phyloP scores from a whole-genome alignment of 495 filamentous ascomycete species.

The Talaromyces wortmannii region DNA sequence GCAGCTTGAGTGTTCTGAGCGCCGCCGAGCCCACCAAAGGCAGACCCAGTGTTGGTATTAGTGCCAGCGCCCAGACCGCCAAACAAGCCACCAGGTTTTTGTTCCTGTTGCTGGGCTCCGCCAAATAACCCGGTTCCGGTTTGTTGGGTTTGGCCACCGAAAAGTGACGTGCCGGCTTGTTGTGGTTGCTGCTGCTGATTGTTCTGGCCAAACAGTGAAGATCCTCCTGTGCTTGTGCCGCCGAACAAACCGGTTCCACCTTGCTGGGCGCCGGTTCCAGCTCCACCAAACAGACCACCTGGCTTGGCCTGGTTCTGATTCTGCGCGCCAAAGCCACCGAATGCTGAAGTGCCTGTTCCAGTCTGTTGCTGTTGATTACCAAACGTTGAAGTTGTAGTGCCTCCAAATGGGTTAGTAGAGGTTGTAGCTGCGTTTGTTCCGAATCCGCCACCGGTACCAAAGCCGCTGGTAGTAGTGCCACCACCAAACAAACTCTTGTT shows the following conservation, averaged over 20 bases:
- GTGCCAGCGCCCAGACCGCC: slow-evolving; percentile 25
- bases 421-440: slow-evolving; percentile 26
- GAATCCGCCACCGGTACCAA: slow-evolving; percentile 36
- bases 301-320: slow-evolving; percentile 36
- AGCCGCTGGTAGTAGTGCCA: slow-evolving; percentile 25
- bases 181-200: slow-evolving; percentile 32
- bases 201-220: slow-evolving; percentile 33
- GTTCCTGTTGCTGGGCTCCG: slow-evolving; percentile 37
- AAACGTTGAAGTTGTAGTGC: slow-evolving; percentile 14
- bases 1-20: slow-evolving; percentile 22
- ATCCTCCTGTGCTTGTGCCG: slow-evolving; percentile 17
- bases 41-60: slow-evolving; percentile 12
- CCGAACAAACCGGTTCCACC: slow-evolving; percentile 35
- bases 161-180: slow-evolving; percentile 30
- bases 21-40: slow-evolving; percentile 12
- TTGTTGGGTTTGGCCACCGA: slow-evolving; percentile 18
- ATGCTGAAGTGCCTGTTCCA: slow-evolving; percentile 19
- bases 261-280: slow-evolving; percentile 29
- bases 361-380: slow-evolving; percentile 35
- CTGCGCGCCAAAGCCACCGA: slow-evolving; percentile 42
- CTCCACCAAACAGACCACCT: slow-evolving; percentile 27
- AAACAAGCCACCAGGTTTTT: slow-evolving; percentile 54
- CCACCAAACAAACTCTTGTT: slow-evolving; percentile 21
- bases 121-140: slow-evolving; percentile 29
- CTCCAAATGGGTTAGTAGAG: slow-evolving; percentile 26